Percentiles rank a stretch among this genome's conserved stretches.
Evolutionary conservation across 2,329 filamentous ascomycete genomes (phyloP).

Genomic region (Purpureocillium lavendulum): DNA sequence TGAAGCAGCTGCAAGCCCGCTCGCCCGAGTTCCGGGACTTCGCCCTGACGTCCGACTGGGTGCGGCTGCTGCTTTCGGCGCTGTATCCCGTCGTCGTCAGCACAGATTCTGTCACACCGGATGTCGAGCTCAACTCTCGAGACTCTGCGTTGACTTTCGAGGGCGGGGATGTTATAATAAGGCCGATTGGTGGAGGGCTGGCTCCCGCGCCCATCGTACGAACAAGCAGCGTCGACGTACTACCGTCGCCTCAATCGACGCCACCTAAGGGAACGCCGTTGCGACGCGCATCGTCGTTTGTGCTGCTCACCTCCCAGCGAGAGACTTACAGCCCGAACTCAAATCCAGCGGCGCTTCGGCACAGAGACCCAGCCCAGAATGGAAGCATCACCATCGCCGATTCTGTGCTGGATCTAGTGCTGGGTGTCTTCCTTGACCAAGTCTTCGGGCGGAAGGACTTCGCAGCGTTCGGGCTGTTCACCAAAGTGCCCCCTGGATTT

Average conservation of each 20-base stretch:
- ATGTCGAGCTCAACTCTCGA: slow-evolving; percentile 78
- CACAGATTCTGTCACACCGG: slow-evolving; percentile 72
- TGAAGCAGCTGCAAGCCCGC: slow-evolving; percentile 68
- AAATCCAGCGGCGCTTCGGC: slow-evolving; percentile 24
- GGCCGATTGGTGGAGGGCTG: slow-evolving; percentile 54
- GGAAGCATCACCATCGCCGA: slow-evolving; percentile 66
- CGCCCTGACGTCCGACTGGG: slow-evolving; percentile 68
- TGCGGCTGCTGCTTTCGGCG: slow-evolving; percentile 68
- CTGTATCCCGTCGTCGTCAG: slow-evolving; percentile 86
- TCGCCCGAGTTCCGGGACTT: slow-evolving; percentile 79
- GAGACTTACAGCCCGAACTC: slow-evolving; percentile 46
- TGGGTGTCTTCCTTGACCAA: slow-evolving; percentile 79
- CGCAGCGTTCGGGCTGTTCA: slow-evolving; percentile 72
- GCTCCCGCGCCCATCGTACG: slow-evolving; percentile 63
- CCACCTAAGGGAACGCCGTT: slow-evolving; percentile 52
- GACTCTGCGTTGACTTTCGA: slow-evolving; percentile 78
- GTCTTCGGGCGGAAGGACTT: slow-evolving; percentile 85
- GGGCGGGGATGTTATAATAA: slow-evolving; percentile 75
- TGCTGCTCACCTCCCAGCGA: slow-evolving; percentile 70
- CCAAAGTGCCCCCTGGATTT: slow-evolving; percentile 86
- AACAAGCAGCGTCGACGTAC: slow-evolving; percentile 51
- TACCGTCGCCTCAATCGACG: slow-evolving; percentile 37
- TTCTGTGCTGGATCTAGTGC: slow-evolving; percentile 66
- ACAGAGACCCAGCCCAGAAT: slow-evolving; percentile 37
- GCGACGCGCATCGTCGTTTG: slow-evolving; percentile 80